Evolutionary conservation across 148 eudicot species (phyloP).

Genomic region (Heliosperma pusillum): DNA sequence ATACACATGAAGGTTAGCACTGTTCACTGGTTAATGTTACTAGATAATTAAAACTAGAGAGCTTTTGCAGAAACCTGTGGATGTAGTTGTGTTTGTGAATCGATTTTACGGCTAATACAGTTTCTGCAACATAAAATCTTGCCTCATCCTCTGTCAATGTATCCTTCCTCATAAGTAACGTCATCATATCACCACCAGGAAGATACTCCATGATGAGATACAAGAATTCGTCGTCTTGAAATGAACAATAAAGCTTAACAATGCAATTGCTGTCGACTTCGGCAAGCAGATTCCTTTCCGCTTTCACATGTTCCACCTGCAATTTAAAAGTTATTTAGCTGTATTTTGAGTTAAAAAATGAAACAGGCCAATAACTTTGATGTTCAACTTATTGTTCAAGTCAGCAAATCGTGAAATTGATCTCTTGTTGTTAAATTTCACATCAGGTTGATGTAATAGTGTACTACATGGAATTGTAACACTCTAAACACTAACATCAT

Average conservation of each 20-base stretch:
- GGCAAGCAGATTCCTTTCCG: conserved; percentile 6
- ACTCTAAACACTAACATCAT: not conserved
- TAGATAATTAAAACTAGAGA: conserved; percentile 8
- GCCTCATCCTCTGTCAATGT: conserved; percentile 86
- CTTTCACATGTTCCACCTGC: conserved; percentile 15
- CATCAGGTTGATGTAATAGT: not conserved
- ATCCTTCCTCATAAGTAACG: conserved; percentile 93
- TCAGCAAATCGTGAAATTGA: not conserved
- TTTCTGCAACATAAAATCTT: conserved; percentile 89
- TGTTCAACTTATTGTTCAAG: not conserved
- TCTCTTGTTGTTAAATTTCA: not conserved
- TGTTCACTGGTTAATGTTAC: not conserved
- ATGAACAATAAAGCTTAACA: conserved; percentile 91
- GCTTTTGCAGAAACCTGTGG: conserved; percentile 57
- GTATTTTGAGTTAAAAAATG: not conserved
- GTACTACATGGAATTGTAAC: not conserved
- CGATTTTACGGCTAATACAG: conserved; percentile 92
- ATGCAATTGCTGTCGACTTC: conserved; percentile 83
- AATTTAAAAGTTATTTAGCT: conserved; percentile 24
- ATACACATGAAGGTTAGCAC: not conserved
- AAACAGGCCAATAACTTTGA: not conserved
- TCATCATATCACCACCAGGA: conserved; percentile 99
- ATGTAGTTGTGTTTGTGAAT: conserved; percentile 92
- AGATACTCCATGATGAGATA: conserved; percentile 98
- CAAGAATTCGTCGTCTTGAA: conserved; percentile 86